Evolutionary conservation across 73 alveolate genomes (phyloP).

Genomic region (Tetrahymena borealis): DNA sequence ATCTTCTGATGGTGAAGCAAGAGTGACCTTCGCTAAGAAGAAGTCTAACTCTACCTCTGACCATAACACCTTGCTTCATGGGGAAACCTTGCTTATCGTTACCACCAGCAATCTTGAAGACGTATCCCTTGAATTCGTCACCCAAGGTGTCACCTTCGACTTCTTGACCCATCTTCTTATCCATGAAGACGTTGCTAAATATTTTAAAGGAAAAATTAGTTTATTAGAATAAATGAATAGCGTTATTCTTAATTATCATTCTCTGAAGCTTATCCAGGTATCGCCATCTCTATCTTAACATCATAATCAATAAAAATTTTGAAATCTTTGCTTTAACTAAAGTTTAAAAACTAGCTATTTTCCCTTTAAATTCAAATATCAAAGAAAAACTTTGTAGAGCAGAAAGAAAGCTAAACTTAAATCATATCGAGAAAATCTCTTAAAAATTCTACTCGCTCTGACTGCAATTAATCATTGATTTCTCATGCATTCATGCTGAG

Average conservation of each 20-base stretch:
- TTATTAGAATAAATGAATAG: neutral
- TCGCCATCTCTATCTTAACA: too few relatives aligned
- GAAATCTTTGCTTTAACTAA: too few relatives aligned
- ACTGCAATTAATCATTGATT: neutral
- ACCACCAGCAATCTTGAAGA: slow-evolving; percentile 91
- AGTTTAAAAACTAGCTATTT: neutral
- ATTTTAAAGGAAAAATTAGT: neutral
- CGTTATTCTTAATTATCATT: neutral
- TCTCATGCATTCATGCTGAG: neutral
- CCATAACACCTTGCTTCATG: slow-evolving; percentile 89
- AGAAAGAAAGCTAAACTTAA: neutral
- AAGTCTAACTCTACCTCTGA: slow-evolving; percentile 76
- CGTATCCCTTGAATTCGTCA: slow-evolving; percentile 82
- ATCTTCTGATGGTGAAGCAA: slow-evolving; percentile 84
- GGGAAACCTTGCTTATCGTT: slow-evolving; percentile 93
- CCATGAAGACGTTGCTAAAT: slow-evolving; percentile 59
- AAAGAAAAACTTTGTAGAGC: too few relatives aligned
- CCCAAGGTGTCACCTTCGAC: slow-evolving; percentile 80
- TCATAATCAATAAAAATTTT: too few relatives aligned
- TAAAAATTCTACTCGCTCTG: neutral
- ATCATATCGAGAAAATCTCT: neutral
- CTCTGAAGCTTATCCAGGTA: neutral
- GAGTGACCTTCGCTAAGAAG: slow-evolving; percentile 78
- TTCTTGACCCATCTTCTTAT: slow-evolving; percentile 82
- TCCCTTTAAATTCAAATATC: neutral